These are phyloP conservation scores for Alectoria sarmentosa DNA, from an alignment of 495 filamentous ascomycete genomes.

Conservation along the genomic window DNA sequence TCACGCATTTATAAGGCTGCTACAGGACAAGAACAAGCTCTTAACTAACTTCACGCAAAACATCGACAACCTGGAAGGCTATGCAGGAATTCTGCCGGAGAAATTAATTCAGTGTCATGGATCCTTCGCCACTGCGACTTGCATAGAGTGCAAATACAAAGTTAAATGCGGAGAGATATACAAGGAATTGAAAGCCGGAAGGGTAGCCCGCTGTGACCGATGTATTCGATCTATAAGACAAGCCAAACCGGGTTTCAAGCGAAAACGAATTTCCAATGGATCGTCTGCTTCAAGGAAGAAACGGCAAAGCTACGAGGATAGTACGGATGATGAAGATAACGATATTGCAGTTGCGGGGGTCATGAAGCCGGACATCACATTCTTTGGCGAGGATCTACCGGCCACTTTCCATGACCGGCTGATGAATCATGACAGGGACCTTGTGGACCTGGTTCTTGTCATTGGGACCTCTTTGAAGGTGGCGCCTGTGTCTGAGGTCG, in stretches of 20 bases:
- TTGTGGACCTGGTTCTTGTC: constrained; percentile 87
- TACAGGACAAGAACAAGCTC: constrained; percentile 83
- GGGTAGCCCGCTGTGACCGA: constrained; percentile 55
- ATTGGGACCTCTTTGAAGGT: constrained; percentile 97
- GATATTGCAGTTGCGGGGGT: constrained; percentile 70
- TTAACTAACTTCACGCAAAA: constrained; percentile 98
- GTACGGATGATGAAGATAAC: constrained; percentile 65
- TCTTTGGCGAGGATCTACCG: constrained; percentile 74
- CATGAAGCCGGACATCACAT: constrained; percentile 98
- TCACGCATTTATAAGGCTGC: constrained; percentile 90
- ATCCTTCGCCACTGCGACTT: constrained; percentile 87
- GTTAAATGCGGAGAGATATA: constrained; percentile 76
- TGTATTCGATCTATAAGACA: constrained; percentile 47
- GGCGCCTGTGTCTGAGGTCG: constrained; percentile 87
- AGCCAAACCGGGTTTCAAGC: constrained; percentile 53
- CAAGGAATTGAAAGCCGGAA: constrained; percentile 66
- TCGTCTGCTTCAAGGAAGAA: constrained; percentile 41
- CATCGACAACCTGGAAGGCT: constrained; percentile 92
- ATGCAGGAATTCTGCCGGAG: constrained; percentile 72
- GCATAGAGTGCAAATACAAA: constrained; percentile 69
- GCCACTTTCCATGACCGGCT: constrained; percentile 78
- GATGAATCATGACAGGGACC: constrained; percentile 65
- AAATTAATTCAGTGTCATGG: constrained; percentile 96
- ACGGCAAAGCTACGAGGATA: constrained; percentile 48
- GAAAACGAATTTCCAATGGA: constrained; percentile 64